These are phyloP conservation scores for Ceratobasidium sp. DNA, from an alignment of 1,284 basidiomycete genomes.

Conservation along the genomic window DNA sequence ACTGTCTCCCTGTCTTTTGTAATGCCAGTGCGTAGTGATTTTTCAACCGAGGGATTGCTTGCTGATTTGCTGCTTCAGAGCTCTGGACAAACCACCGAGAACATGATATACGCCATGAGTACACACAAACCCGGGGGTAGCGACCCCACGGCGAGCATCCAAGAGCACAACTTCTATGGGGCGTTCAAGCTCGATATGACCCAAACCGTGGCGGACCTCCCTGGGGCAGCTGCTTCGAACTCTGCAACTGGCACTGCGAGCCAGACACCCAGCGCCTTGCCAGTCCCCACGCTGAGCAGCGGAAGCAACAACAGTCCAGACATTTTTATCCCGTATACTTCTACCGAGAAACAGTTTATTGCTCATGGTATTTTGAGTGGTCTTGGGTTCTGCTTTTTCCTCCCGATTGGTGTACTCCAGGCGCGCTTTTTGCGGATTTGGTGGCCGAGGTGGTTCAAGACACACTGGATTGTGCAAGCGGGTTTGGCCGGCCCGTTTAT, in stretches of 20 bases:
- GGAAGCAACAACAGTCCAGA: conserved; percentile 17
- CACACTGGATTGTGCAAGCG: conserved; percentile 46
- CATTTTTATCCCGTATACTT: conserved; percentile 6
- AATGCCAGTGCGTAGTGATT: conserved; percentile 24
- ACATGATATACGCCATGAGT: conserved; percentile 35
- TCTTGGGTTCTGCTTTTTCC: conserved; percentile 42
- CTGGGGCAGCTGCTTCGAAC: not conserved
- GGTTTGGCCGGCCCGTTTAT: conserved; percentile 46
- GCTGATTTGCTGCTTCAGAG: conserved; percentile 25
- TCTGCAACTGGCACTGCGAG: conserved; percentile 5
- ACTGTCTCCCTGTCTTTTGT: conserved; percentile 36
- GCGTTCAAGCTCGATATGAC: conserved; percentile 20
- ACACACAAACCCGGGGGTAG: conserved; percentile 14
- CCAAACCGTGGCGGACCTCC: conserved; percentile 16
- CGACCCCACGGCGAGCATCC: conserved; percentile 6
- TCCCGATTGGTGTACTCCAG: conserved; percentile 38
- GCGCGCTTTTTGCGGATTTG: conserved; percentile 36
- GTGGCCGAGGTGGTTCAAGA: conserved; percentile 45
- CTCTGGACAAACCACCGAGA: conserved; percentile 35
- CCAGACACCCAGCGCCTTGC: conserved; percentile 7
- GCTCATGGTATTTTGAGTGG: conserved; percentile 37
- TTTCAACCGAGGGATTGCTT: conserved; percentile 6
- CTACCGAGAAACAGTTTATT: conserved; percentile 33
- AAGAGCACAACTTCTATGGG: conserved; percentile 20
- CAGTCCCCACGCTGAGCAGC: conserved; percentile 21